Conservation (phyloP, 2,329 filamentous ascomycete genomes). For the Sphaerulina musiva region DNA sequence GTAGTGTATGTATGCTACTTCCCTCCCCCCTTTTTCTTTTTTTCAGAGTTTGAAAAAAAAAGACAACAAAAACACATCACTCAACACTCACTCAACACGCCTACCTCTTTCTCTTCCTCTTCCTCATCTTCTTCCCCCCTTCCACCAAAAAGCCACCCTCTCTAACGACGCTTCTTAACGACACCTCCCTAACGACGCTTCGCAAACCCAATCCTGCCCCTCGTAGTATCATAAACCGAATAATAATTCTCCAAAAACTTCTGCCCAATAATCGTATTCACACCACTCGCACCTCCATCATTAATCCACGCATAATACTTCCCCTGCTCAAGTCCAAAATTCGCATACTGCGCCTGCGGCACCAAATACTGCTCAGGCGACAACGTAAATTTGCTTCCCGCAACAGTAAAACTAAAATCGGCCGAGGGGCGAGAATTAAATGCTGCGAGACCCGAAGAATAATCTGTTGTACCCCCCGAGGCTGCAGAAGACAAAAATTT, state of each 20-base stretch:
- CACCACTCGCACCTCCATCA: slow-evolving; percentile 17
- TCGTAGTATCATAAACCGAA: slow-evolving; percentile 21
- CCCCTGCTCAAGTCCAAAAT: slow-evolving; percentile 14
- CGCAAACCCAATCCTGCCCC: slow-evolving; percentile 19
- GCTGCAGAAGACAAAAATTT: too few relatives aligned
- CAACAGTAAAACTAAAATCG: slow-evolving; percentile 20
- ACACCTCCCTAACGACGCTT: too few relatives aligned
- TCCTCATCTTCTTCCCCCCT: too few relatives aligned
- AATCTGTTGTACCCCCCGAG: too few relatives aligned
- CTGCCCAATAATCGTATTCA: slow-evolving; percentile 20
- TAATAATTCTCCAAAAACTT: slow-evolving; percentile 23
- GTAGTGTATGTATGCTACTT: too few relatives aligned
- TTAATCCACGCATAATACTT: slow-evolving; percentile 23
- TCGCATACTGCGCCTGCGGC: slow-evolving; percentile 15
- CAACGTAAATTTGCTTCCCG: slow-evolving; percentile 11
- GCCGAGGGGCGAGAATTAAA: slow-evolving; percentile 16
- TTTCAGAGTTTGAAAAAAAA: too few relatives aligned
- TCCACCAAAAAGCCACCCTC: too few relatives aligned
- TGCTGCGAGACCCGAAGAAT: slow-evolving; percentile 18
- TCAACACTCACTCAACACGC: too few relatives aligned
- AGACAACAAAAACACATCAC: too few relatives aligned
- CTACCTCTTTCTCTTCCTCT: too few relatives aligned
- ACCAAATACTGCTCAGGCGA: slow-evolving; percentile 20
- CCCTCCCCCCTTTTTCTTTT: too few relatives aligned
- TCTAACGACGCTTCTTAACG: too few relatives aligned